A percentile compares a stretch with the other conserved stretches of the same genome.
Evolutionary conservation across 148 eudicot genomes (phyloP).

Genomic region (Pouteria glomerata): DNA sequence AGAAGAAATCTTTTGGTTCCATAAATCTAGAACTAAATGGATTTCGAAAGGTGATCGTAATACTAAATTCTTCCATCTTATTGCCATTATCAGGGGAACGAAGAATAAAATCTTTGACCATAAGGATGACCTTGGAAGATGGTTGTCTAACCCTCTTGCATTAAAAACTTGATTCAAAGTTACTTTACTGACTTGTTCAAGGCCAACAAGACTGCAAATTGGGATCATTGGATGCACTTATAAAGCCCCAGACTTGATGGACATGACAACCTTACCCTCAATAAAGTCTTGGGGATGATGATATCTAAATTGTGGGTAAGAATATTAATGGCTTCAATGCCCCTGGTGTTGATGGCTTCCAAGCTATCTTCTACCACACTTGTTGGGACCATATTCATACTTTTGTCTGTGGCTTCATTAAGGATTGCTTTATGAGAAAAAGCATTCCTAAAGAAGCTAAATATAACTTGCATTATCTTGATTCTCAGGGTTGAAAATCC

Average conservation of each 20-base stretch:
- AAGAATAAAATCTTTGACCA: background rate
- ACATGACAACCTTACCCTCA: no score
- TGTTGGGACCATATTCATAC: background rate
- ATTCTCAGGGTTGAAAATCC: background rate
- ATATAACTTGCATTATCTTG: background rate
- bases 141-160: background rate
- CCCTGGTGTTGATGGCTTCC: background rate
- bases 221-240: no score
- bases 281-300: no score
- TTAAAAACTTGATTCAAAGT: background rate
- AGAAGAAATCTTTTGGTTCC: no score
- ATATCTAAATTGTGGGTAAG: background rate
- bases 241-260: no score
- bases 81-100: background rate
- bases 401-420: background rate
- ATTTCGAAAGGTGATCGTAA: no score
- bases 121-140: background rate
- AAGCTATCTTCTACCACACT: background rate
- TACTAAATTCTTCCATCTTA: background rate
- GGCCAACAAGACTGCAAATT: background rate
- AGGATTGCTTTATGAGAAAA: background rate
- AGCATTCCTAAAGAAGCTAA: background rate
- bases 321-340: background rate
- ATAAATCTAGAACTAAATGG: no score
- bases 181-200: background rate